Evolutionary conservation across 1,284 basidiomycete species (phyloP), one percentile per base, ranked within the genome.

Genomic region (Bjerkandera adusta): DNA sequence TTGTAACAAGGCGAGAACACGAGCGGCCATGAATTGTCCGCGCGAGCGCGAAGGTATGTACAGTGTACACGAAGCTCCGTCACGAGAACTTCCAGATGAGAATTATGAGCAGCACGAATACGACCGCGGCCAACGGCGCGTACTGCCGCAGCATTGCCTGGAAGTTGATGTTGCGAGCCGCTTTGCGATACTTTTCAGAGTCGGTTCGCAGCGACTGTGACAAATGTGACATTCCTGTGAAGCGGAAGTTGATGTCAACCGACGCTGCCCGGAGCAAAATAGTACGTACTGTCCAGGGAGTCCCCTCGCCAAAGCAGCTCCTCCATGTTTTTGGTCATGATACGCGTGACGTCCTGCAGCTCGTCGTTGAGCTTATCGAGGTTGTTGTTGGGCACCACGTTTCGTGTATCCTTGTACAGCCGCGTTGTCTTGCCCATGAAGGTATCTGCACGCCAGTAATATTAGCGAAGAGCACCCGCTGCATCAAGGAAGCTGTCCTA

Each of bases 291-390:
- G 66, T 98, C 96, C 51, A 99, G 75, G 32, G 92, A 95, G 65
- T 99, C 96, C 18, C 96, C 96, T 65, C 96, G 77, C 96, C 95
- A 98, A 30, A 99, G 71, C 47, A 99, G 71, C 68, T 99, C 97
- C 68, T 99, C 97, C 96, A 99, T 99, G 66, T 99, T 99, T 74
- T 99, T 99, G n/a, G 96, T 98, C 97, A 99, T 99, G 69, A 99
- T 98, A 57, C 92, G 76, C 40, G 96, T 98, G 48, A 99, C 96
- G 60, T 99, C 96, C 63, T 96, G 92, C 43, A 99, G 72, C 57
- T 99, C 96, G 62, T 95, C 93, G 63, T 98, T 98, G 39, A 99
- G 75, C 65, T 80, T 85, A 65, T 95, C 93, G 45, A 99, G 66
- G 50, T 83, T 81, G 21, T 73, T 77, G 16, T 86, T 79, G 24